Evolutionary conservation across 768 basidiomycete genomes (phyloP), one percentile per base, ranked within the genome.

Genomic region (Naganishia vaughanmartiniae): DNA sequence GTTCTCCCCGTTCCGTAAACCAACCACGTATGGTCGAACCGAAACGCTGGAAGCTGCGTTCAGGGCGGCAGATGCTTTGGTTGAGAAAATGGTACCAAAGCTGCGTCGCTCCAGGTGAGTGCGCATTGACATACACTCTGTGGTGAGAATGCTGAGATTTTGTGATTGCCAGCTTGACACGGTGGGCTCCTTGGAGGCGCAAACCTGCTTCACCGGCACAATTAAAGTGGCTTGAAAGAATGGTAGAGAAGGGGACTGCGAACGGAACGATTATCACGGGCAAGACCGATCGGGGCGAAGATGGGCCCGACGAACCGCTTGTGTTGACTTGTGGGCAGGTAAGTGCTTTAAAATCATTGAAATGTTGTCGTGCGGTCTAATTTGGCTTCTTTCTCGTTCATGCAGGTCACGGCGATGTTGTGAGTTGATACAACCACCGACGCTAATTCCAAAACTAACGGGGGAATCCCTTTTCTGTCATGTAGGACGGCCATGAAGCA

Each of bases 151-250:
- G 42, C 19, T 21, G 33, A 28, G 19, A 69, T 10, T 24, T n/a
- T 51, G 24, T 19, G 34, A 5, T 34, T 39, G 31, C 5, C 19
- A 73, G 74, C 33, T 48, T 79, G n/a, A 74, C 74, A 24, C 60
- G 73, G 48, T 76, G 75, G 65, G 78, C 78, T 0, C n/a, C 72
- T 14, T 79, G 78, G 78, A 45, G 78, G 54, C 33, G 34, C 4
- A 71, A 73, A 56, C 74, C 73, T 15, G 71, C 76, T 11, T 73
- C 73, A 36, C 51, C 69, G 19, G 75, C 72, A 54, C 74, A 75
- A 10, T 63, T 76, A 7, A 69, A 69, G 33, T 28, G 74, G 65
- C 45, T 78, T 2, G 15, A 67, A 28, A 77, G 76, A 65, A 70
- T 76, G 42, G 7, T 42, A 42, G 42, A 42, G 42, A 42, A 42